phyloP scores from a whole-genome alignment of 768 basidiomycete species.

The Suillus discolor region DNA sequence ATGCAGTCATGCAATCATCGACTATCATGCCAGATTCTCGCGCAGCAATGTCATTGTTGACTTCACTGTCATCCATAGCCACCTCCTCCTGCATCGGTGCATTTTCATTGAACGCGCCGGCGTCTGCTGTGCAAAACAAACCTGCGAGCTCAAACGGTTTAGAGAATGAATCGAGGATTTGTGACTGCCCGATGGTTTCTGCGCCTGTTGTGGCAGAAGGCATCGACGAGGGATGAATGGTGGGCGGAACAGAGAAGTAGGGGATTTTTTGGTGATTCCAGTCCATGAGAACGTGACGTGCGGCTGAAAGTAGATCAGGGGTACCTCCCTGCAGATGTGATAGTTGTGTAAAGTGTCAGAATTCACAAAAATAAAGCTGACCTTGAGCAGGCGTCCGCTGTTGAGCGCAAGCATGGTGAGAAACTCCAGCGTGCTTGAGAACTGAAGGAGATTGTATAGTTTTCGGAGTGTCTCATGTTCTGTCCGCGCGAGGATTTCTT shows the following conservation, averaged over 20 bases:
- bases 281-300: constrained; percentile 81
- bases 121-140: constrained; percentile 79
- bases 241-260: constrained; percentile 81
- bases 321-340: constrained; percentile 70
- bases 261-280: constrained; percentile 98
- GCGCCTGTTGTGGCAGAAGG: constrained; percentile 70
- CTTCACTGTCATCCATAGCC: constrained; percentile 47
- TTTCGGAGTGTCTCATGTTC: constrained; percentile 71
- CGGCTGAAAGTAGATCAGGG: constrained; percentile 82
- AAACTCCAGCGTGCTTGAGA: constrained; percentile 74
- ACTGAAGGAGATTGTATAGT: constrained; percentile 84
- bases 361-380: constrained; percentile 24
- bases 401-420: constrained; percentile 87
- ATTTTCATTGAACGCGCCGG: constrained; percentile 68
- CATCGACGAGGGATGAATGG: constrained; percentile 75
- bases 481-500: constrained; percentile 81
- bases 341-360: not conserved
- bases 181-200: constrained; percentile 78
- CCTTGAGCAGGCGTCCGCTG: constrained; percentile 84
- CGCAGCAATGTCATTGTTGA: constrained; percentile 38
- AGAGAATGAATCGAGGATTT: constrained; percentile 70
- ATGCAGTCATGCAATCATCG: constrained; percentile 40
- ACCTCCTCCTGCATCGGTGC: constrained; percentile 39
- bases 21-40: constrained; percentile 38
- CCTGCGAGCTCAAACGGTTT: constrained; percentile 83